Percentiles rank a stretch among this genome's conserved stretches.
phyloP scores from a whole-genome alignment of 2,329 filamentous ascomycete species.

The Onygenales sp. region DNA sequence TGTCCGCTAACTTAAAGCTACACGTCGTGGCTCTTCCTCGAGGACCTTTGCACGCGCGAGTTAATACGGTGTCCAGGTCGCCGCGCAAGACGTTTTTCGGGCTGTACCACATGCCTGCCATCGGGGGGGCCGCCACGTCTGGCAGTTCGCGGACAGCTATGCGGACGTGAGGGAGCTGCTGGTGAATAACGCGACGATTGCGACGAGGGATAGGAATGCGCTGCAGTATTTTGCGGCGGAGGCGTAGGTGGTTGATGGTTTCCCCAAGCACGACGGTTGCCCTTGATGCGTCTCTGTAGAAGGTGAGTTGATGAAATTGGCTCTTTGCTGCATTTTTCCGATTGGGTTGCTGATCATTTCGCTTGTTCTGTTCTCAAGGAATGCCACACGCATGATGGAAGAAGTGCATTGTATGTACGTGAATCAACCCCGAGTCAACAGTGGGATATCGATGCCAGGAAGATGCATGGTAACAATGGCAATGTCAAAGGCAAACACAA shows the following conservation, averaged over 20 bases:
- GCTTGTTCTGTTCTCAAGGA: slow-evolving; percentile 20
- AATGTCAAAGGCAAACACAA: too few species aligned
- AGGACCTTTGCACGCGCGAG: slow-evolving; percentile 51
- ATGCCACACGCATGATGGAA: slow-evolving; percentile 34
- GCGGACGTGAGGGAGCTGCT: slow-evolving; percentile 46
- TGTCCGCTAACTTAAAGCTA: slow-evolving; percentile 49
- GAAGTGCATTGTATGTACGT: slow-evolving; percentile 33
- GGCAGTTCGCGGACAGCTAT: slow-evolving; percentile 55
- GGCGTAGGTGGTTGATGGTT: slow-evolving; percentile 54
- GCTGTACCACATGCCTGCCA: too few species aligned
- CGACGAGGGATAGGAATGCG: slow-evolving; percentile 50
- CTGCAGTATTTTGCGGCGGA: slow-evolving; percentile 61
- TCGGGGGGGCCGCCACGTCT: slow-evolving; percentile 30
- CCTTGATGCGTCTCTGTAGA: background rate
- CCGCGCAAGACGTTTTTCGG: slow-evolving; percentile 39
- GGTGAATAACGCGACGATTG: slow-evolving; percentile 37
- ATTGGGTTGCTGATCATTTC: slow-evolving; percentile 10
- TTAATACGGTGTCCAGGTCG: slow-evolving; percentile 45
- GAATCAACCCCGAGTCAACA: background rate
- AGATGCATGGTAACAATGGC: too few species aligned
- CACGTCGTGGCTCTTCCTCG: slow-evolving; percentile 46
- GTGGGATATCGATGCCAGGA: too few species aligned
- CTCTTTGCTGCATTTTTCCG: slow-evolving; percentile 6
- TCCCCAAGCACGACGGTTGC: slow-evolving; percentile 5
- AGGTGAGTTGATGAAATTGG: background rate